Base-by-base conservation (phyloP, 2,329 filamentous ascomycete genomes). In the Colletotrichum abscissum region DNA sequence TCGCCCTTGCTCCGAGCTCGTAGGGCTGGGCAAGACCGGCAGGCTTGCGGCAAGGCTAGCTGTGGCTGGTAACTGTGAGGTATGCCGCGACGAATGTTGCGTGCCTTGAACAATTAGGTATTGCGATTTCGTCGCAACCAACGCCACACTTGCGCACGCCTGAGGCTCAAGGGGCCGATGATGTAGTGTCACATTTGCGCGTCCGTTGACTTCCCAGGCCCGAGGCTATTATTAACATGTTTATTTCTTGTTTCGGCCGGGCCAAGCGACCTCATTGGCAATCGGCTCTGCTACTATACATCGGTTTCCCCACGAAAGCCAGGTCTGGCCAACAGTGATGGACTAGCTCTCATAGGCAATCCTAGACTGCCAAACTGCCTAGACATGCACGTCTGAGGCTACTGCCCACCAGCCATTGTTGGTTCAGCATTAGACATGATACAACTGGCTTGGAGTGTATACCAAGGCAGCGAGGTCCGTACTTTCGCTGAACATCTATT, bases 11-110 rank as follows among this genome's bases (percentile, higher is more conserved):
- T 59, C 58, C 46, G 14, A 30, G 49, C 28, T 54, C 46, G 26
- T 69, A 69, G 66, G 69, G 70, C 66, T 69, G 66, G 66, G 49
- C 64, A 19, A 14, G 26, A 52, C 22, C 33, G 19, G 42, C 42
- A 49, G 19, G 19, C 42, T 49, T 49, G 42, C 42, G 24, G 12
- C 55, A 35, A 64, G 54, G 66, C 71, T 62, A 16, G 19, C 38
- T 73, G 60, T 73, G 71, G 71, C 71, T 71, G 67, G 55, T 49
- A 24, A 38, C 28, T 49, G 16, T 66, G 60, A 71, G 56, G 60
- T 71, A 49, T 71, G 67, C 71, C 71, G 54, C n/a, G 67, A 16
- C 67, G 22, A 26, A 14, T 65, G 4, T 16, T 28, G 26, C 26
- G 38, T 49, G 33, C 22, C 35, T 59, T 46, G 30, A 63, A 16